phyloP scores from a whole-genome alignment of 768 basidiomycete species.

The Phlegmacium glaucopus region DNA sequence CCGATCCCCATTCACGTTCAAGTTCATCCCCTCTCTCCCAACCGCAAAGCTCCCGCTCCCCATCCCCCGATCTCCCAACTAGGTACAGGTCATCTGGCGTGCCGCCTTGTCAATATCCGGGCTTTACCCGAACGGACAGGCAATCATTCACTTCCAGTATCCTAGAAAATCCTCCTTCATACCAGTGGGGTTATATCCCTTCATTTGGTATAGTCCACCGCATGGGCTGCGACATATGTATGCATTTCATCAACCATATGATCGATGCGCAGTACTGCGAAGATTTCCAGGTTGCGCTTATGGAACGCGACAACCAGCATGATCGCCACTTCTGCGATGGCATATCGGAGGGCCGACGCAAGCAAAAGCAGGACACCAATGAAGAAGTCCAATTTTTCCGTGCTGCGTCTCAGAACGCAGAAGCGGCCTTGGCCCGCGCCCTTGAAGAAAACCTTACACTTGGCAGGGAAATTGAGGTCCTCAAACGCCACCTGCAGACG shows the following conservation, averaged over 20 bases:
- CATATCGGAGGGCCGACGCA: slow-evolving; percentile 35
- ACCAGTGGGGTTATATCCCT: not conserved
- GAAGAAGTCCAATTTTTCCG: not conserved
- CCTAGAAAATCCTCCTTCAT: not conserved
- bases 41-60: not conserved
- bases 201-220: not conserved
- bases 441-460: too few relatives aligned
- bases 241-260: not conserved
- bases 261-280: not conserved
- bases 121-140: not conserved
- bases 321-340: slow-evolving; percentile 38
- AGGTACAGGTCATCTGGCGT: too few relatives aligned
- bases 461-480: too few relatives aligned
- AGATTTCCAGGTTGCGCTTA: slow-evolving; percentile 34
- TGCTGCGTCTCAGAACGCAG: not conserved
- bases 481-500: too few relatives aligned
- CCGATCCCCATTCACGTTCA: not conserved
- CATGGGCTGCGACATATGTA: not conserved
- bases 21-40: not conserved
- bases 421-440: not conserved
- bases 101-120: not conserved
- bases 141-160: not conserved
- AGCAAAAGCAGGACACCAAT: slow-evolving; percentile 36
- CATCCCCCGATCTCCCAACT: not conserved
- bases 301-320: slow-evolving; percentile 34